Evolutionary conservation across 371 early-diverging fungal genomes (phyloP), one percentile per base, ranked within the genome.

Genomic region (Saksenaea vasiformis): DNA sequence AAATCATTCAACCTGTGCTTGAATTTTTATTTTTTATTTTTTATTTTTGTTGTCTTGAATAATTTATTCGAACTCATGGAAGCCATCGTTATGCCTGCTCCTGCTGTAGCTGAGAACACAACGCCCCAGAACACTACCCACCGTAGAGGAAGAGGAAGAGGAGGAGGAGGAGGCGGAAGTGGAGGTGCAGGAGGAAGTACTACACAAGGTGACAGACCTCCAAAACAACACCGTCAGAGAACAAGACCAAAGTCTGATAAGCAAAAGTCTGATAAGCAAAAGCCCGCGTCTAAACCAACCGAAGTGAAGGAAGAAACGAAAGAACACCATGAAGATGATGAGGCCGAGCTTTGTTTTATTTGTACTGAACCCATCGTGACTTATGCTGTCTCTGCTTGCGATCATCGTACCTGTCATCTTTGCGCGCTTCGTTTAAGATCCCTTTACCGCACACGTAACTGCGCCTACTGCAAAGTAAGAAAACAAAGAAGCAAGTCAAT

Each of bases 341-440:
- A 84, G 14, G 83, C 81, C 8, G 82, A 78, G 11, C 71, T 83
- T 3, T 98, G 98, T 73, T 87, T 90, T 69, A 98, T 98, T 66
- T 98, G 98, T 74, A 90, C 97, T 0, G 93, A 95, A 39, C 86
- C 89, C 3, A 85, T 95, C 15, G 74, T 70, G 19, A 90, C 83
- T 58, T 93, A 85, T 70, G 94, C 96, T 5, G 82, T 98, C n/a
- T 91, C 94, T 7, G 82, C 82, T 58, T 98, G 98, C 75, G 91
- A 96, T 72, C 98, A 98, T 75, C 83, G 88, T 17, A 90, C 91
- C 2, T 98, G 98, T 78, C 93, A 94, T 63, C 73, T 89, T 5
- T 98, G 98, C 78, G 89, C 89, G 10, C 79, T 98, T 53, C 86
- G 98, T 36, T 68, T 97, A 53, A 83, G 98, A 54, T 92, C 95